Percentiles rank a stretch among this genome's conserved stretches.
Evolutionary conservation across 2,329 filamentous ascomycete genomes (phyloP).

Genomic region (Phyllosticta paracitricarpa): DNA sequence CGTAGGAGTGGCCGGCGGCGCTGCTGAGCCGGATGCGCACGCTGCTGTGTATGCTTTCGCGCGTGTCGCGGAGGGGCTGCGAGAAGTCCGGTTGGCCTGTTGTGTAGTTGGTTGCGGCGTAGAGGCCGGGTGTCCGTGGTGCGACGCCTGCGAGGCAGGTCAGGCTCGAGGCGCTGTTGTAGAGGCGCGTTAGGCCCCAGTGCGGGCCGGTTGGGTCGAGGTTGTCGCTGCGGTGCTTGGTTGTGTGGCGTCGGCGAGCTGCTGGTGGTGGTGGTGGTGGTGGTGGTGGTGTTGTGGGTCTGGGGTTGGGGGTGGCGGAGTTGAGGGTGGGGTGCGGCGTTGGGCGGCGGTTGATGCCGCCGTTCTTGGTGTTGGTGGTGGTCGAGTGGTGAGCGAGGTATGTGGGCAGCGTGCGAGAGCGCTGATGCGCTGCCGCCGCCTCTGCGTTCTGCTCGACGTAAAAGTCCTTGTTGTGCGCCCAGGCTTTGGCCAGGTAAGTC

Average conservation of each 20-base stretch:
- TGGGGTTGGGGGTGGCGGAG: not conserved
- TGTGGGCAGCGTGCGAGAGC: not conserved
- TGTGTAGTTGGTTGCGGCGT: slow-evolving; percentile 7
- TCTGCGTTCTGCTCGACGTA: not conserved
- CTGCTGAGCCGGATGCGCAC: slow-evolving; percentile 12
- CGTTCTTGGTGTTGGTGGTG: not conserved
- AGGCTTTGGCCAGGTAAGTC: slow-evolving; percentile 37
- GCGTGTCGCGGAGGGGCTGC: slow-evolving; percentile 11
- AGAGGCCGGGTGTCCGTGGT: slow-evolving; percentile 10
- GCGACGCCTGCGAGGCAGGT: slow-evolving; percentile 11
- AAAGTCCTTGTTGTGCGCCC: not conserved
- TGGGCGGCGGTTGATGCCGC: not conserved
- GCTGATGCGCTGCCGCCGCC: not conserved
- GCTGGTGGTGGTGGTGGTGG: not conserved
- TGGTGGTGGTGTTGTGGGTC: not conserved
- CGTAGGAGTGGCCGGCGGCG: not conserved
- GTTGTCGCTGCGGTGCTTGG: not conserved
- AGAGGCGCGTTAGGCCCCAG: slow-evolving; percentile 13
- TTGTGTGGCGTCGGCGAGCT: not conserved
- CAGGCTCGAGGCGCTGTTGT: slow-evolving; percentile 7
- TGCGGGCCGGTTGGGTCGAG: not conserved
- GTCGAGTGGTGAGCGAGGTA: not conserved
- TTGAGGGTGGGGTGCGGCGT: not conserved
- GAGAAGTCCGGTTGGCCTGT: slow-evolving; percentile 2
- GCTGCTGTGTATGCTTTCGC: slow-evolving; percentile 13